Base-by-base conservation (phyloP, 2,329 filamentous ascomycete genomes). In the Nannizziopsis barbatae region DNA sequence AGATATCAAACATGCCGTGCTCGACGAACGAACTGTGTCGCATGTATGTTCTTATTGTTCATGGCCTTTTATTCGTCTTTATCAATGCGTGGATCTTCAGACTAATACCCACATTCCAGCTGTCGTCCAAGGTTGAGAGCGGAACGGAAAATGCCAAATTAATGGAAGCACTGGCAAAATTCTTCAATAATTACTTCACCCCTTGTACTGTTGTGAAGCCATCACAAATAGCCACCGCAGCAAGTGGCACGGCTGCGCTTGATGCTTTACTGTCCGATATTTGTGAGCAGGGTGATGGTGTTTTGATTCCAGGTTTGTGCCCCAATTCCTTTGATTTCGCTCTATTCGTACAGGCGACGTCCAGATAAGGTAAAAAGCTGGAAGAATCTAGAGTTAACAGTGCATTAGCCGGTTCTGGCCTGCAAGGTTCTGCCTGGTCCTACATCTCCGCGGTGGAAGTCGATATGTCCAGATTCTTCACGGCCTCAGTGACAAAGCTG, bases 251-350 rank as follows among this genome's bases (percentile, higher is more conserved):
- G 8, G 40, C 45, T 3, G 50, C 45, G 33, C 43, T 64, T 17
- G 59, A 66, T 17, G 53, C 60, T 6, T 44, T 68, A 7, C 44
- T 67, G 2, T 57, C 55, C 44, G 60, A 59, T 30, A 61, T 67
- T 15, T 65, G 62, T 49, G 61, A 65, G 7, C 35, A 55, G 1
- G 63, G 60, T 15, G 64, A 66, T 42, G 61, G 59, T 1, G 47
- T 65, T 0, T 52, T 67, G 1, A 49, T 66, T 2, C 56, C 59
- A 1, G 57, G 49, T 3, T 62, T 62, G 17, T 64, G n/a, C 5
- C 15, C 52, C 39, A 65, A n/a, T n/a, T n/a, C 9, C 11, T 35
- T 46, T 32, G 14, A 8, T 14, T 15, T 41, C 35, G n/a, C n/a
- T n/a, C 22, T 3, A 7, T 22, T 22, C 30, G 39, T 7, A 17